Conservation (phyloP, 371 early-diverging fungal genomes). For the Syncephalastrum sp. region DNA sequence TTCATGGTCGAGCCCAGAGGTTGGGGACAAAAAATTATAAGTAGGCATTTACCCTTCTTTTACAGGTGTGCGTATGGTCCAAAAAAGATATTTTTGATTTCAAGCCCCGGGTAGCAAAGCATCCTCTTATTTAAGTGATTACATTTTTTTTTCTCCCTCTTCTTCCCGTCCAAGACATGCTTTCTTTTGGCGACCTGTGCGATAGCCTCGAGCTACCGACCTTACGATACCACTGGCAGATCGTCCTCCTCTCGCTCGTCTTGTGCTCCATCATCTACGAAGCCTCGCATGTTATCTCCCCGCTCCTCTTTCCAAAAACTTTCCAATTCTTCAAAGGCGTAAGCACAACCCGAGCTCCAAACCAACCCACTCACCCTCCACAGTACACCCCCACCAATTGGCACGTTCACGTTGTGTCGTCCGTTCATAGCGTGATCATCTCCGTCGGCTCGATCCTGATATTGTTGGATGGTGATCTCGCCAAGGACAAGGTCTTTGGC, state of each 20-base stretch:
- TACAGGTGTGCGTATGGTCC: too few relatives aligned
- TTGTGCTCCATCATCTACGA: slow-evolving; percentile 55
- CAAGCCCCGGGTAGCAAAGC: too few relatives aligned
- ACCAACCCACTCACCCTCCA: background rate
- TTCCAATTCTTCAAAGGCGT: slow-evolving; percentile 60
- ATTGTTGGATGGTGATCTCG: slow-evolving; percentile 58
- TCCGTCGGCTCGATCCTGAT: slow-evolving; percentile 62
- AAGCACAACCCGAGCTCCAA: slow-evolving; percentile 9
- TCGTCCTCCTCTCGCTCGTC: slow-evolving; percentile 35
- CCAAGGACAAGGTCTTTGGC: slow-evolving; percentile 73
- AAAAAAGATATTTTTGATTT: too few relatives aligned
- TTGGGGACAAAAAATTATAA: too few relatives aligned
- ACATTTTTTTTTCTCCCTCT: too few relatives aligned
- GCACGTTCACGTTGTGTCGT: slow-evolving; percentile 73
- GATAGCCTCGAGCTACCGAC: slow-evolving; percentile 36
- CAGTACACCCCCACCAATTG: slow-evolving; percentile 62
- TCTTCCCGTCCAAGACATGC: slow-evolving; percentile 9
- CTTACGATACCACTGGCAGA: slow-evolving; percentile 43
- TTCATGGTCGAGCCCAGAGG: too few relatives aligned
- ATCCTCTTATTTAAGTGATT: too few relatives aligned
- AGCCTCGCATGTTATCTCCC: slow-evolving; percentile 55
- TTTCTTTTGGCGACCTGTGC: slow-evolving; percentile 23
- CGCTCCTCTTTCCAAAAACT: slow-evolving; percentile 59
- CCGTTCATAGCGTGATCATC: slow-evolving; percentile 58
- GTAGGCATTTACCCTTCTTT: too few relatives aligned